Percentiles rank a stretch among this genome's conserved stretches.
These are phyloP conservation scores for Pugionium cornutum DNA, from an alignment of 345 rosid genomes.

Conservation along the genomic window DNA sequence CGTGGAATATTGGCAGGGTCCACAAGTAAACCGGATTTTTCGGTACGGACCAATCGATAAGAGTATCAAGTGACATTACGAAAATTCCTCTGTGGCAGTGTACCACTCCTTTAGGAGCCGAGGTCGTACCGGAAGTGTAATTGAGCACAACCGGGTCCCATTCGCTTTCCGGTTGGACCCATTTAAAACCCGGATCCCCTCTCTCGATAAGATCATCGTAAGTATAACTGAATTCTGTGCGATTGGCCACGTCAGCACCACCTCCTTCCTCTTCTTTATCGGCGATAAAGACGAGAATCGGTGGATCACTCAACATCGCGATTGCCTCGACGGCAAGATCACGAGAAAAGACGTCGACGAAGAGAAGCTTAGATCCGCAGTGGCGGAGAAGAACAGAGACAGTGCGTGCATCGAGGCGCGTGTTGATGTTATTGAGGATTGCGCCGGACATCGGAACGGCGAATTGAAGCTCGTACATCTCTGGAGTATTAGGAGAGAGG, in stretches of 20 bases:
- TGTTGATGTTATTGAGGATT: constrained; percentile 73
- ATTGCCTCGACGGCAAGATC: constrained; percentile 56
- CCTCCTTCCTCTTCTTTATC: constrained; percentile 42
- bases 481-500: constrained; percentile 65
- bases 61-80: constrained; percentile 49
- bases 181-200: constrained; percentile 54
- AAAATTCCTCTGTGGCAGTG: constrained; percentile 75
- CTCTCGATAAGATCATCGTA: constrained; percentile 58
- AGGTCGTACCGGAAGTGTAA: constrained; percentile 88
- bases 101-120: constrained; percentile 86
- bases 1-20: constrained; percentile 90
- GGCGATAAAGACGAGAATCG: constrained; percentile 52
- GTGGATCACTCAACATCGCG: constrained; percentile 39
- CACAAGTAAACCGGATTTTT: constrained; percentile 73
- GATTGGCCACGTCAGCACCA: constrained; percentile 12
- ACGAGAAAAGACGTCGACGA: constrained; percentile 57
- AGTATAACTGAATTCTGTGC: constrained; percentile 28
- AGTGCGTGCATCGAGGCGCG: constrained; percentile 81
- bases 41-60: constrained; percentile 60
- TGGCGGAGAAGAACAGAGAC: constrained; percentile 67
- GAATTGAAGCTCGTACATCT: constrained; percentile 91
- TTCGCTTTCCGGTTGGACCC: constrained; percentile 58
- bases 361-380: constrained; percentile 61
- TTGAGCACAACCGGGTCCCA: constrained; percentile 72
- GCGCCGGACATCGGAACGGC: constrained; percentile 85